Percentiles rank a stretch among this genome's conserved stretches.
Conservation (phyloP, 139 green algal species). For the Coelastrella sp. region DNA sequence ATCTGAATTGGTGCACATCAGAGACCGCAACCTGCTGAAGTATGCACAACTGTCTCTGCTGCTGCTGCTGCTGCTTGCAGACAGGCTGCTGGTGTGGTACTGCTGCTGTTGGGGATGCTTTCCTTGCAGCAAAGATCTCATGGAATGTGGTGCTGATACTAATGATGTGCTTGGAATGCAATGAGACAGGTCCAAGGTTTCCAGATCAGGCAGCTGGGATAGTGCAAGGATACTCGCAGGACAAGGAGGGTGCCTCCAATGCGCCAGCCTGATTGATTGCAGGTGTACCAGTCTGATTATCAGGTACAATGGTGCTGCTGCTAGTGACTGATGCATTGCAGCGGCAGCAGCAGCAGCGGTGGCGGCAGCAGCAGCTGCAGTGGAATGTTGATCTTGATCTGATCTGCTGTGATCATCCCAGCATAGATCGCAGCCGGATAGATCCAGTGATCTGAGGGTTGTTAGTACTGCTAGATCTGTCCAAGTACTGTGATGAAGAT, state of each 20-base stretch:
- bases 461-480: neutral
- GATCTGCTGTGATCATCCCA: neutral
- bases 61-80: neutral
- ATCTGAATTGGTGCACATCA: neutral
- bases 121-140: neutral
- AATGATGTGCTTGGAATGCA: neutral
- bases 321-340: neutral
- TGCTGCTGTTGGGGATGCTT: neutral
- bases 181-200: neutral
- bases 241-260: neutral
- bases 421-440: constrained; percentile 1
- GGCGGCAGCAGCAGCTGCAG: neutral
- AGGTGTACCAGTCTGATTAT: neutral
- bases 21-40: neutral
- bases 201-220: neutral
- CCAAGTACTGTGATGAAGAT: constrained; percentile 29
- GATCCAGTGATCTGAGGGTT: neutral
- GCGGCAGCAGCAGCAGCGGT: neutral
- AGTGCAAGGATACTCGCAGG: neutral
- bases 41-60: neutral
- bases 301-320: neutral
- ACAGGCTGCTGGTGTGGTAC: neutral
- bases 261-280: neutral
- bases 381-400: neutral
- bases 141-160: neutral